A percentile compares a stretch with the other conserved stretches of the same genome.
Evolutionary conservation across 352 stramenopile genomes (phyloP).

Genomic region (Phytophthora colocasiae): DNA sequence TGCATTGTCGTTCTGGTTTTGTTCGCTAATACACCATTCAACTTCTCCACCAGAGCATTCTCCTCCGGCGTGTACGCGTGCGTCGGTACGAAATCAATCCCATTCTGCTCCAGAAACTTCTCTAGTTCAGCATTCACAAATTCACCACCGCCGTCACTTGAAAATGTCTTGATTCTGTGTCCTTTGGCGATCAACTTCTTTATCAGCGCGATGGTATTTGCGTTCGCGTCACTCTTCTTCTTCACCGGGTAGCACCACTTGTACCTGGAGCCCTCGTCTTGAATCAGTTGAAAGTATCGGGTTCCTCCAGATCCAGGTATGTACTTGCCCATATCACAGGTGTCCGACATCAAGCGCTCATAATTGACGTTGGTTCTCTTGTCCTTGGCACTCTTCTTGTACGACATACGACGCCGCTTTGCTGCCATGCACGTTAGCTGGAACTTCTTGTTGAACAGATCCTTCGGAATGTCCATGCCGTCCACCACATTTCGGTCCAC

Average conservation of each 20-base stretch:
- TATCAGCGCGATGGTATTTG: constrained; percentile 1
- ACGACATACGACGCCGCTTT: too few species aligned
- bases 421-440: too few species aligned
- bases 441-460: background rate
- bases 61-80: too few species aligned
- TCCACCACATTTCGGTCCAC: background rate
- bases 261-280: constrained; percentile 16
- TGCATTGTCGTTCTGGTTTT: too few species aligned
- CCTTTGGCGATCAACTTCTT: background rate
- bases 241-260: constrained; percentile 12
- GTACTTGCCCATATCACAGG: too few species aligned
- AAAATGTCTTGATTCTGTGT: constrained; percentile 8
- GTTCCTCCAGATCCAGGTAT: too few species aligned
- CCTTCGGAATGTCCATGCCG: background rate
- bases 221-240: constrained; percentile 9
- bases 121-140: background rate
- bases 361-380: too few species aligned
- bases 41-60: too few species aligned
- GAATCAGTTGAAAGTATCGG: constrained; percentile 18
- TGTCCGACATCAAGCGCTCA: too few species aligned
- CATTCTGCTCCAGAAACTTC: background rate
- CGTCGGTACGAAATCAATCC: constrained; percentile 9
- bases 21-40: too few species aligned
- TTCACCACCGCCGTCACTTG: constrained; percentile 17
- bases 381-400: too few species aligned